Base-by-base conservation (phyloP, 768 basidiomycete genomes). In the Leccinellum albellum region DNA sequence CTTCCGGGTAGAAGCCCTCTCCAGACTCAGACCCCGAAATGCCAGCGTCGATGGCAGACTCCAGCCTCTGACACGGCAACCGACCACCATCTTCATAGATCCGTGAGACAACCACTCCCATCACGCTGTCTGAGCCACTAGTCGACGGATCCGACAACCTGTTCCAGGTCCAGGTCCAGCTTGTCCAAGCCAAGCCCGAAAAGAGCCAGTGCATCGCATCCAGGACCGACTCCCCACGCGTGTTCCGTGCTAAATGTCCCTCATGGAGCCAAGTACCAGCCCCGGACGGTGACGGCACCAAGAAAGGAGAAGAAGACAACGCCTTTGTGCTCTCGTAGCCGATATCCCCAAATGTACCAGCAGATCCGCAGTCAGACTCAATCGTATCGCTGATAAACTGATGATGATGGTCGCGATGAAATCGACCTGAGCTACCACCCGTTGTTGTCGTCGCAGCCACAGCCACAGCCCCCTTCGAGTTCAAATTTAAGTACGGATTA, bases 201-300 rank as follows among this genome's bases (percentile, higher is more conserved):
- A 58, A 29, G 32, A 23, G 20, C 56, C 50, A 42, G 2, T 23
- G 9, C 10, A 45, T 46, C 44, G n/a, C 6, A 12, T 40, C 35
- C n/a, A 48, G 28, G 17, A 37, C 17, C 6, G 52, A 10, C 46
- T 29, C 29, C 2, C 33, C 50, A 4, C 48, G 9, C 4, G 15
- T 5, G 24, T 3, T 10, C 15, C 50, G 50, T 42, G 31, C 31
- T 8, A 2, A 45, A 46, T 21, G 31, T 32, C 37, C 54, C 35
- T 37, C 37, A 1, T n/a, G 5, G n/a, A 50, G 6, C 58, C 66
- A 59, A 3, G 61, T 28, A 0, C 58, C 55, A 20, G 58, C 45
- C 37, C 58, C 55, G 17, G 33, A 17, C 17, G 3, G 8, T 37
- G 35, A 17, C 35, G 35, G 17, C 35, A 37, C 17, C 35, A 37